A percentile compares a stretch with the other conserved stretches of the same genome.
Evolutionary conservation across 2,329 filamentous ascomycete genomes (phyloP).

Genomic region (Fusarium sp.): DNA sequence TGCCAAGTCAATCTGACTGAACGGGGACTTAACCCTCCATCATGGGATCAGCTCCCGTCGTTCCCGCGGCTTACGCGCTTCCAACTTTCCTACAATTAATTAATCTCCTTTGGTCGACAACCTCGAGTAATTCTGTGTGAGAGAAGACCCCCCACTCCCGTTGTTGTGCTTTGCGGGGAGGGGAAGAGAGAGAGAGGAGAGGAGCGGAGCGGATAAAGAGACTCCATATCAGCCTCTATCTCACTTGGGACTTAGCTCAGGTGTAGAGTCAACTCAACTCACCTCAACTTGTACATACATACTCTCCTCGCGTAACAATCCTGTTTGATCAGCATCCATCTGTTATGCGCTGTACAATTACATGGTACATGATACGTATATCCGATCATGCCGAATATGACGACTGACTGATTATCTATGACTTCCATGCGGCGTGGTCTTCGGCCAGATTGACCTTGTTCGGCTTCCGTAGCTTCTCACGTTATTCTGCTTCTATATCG

Average conservation of each 20-base stretch:
- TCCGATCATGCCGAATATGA: not conserved
- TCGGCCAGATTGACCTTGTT: constrained; percentile 4
- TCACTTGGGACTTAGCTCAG: not conserved
- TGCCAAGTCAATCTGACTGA: not conserved
- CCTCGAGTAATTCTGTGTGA: constrained; percentile 1
- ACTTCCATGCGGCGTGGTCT: constrained; percentile 5
- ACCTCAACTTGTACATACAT: not conserved
- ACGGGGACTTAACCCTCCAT: constrained; percentile 8
- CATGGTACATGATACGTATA: not conserved
- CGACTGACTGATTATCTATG: not conserved
- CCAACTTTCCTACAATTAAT: constrained; percentile 11
- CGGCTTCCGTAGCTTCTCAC: constrained; percentile 21
- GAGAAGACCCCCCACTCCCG: constrained; percentile 14
- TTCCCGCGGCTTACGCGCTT: constrained; percentile 38
- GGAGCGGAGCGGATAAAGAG: constrained; percentile 20
- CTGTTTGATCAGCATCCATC: not conserved
- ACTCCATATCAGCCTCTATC: constrained; percentile 24
- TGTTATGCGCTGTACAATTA: not conserved
- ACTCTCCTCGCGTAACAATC: constrained; percentile 5
- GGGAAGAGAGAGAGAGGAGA: not conserved
- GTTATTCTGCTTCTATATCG: constrained; percentile 11
- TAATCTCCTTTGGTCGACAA: not conserved
- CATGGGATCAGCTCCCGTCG: constrained; percentile 13
- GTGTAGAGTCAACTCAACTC: not conserved
- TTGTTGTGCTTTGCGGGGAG: constrained; percentile 3